phyloP scores from a whole-genome alignment of 2,329 filamentous ascomycete genomes.

The Ilyonectria destructans region DNA sequence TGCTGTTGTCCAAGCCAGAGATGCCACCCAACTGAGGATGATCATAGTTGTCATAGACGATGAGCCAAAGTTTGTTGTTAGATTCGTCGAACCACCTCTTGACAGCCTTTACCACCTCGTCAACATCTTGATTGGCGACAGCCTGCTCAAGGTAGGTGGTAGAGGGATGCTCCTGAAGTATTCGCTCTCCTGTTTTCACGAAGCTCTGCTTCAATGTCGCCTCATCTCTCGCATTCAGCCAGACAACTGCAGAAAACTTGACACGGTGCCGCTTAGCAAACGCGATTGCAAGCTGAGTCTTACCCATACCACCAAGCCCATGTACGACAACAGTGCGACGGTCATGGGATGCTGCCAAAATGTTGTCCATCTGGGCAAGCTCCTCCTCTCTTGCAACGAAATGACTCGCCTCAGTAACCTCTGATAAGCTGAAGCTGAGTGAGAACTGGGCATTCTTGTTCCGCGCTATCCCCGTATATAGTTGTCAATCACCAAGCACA shows the following conservation, averaged over 20 bases:
- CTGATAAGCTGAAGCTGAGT: constrained; percentile 18
- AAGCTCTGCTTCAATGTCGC: constrained; percentile 49
- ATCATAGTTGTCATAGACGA: constrained; percentile 60
- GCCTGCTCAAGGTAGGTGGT: not conserved
- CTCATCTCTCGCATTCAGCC: constrained; percentile 60
- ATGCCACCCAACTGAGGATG: constrained; percentile 49
- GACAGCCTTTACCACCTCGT: not conserved
- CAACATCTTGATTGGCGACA: not conserved
- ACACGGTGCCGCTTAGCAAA: constrained; percentile 55
- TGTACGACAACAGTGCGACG: constrained; percentile 52
- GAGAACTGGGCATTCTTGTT: too few species aligned
- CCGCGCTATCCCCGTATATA: too few species aligned
- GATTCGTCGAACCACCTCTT: constrained; percentile 11
- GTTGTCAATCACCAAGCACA: too few species aligned
- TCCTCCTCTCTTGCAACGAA: constrained; percentile 41
- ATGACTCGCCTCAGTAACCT: constrained; percentile 12
- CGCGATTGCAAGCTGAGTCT: constrained; percentile 60
- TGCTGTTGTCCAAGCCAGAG: not conserved
- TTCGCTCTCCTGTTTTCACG: not conserved
- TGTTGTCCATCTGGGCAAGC: constrained; percentile 34
- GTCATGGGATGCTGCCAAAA: constrained; percentile 19
- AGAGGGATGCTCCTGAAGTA: constrained; percentile 1
- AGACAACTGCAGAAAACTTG: constrained; percentile 60
- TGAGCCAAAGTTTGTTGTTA: constrained; percentile 14
- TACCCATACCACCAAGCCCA: constrained; percentile 62